These are phyloP conservation scores for Lipomyces spencermartinsiae DNA, from an alignment of 805 yeast species.

Conservation along the genomic window DNA sequence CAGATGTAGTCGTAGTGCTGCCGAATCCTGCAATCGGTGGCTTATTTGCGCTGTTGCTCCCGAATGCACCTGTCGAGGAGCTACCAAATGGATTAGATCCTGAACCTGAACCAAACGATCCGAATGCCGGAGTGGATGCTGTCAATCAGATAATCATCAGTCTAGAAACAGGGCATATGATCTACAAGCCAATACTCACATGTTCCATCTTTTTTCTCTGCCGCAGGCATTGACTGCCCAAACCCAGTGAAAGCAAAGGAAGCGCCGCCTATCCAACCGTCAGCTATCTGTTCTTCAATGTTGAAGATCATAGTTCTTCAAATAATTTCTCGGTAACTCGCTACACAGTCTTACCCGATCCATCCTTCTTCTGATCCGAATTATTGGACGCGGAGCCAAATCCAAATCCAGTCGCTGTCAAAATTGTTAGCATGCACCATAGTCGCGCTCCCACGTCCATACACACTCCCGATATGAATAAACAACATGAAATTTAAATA, in stretches of 20 bases:
- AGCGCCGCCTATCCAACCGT: background rate
- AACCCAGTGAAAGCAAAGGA: background rate
- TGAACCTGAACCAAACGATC: background rate
- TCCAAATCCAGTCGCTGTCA: background rate
- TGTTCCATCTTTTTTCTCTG: conserved; percentile 3
- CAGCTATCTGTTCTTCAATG: background rate
- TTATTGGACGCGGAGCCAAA: conserved; percentile 7
- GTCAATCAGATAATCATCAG: background rate
- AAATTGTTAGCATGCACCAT: background rate
- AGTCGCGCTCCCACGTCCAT: background rate
- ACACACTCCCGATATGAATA: background rate
- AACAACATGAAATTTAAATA: background rate
- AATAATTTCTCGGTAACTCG: background rate
- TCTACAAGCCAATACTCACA: background rate
- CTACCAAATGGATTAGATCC: conserved; percentile 10
- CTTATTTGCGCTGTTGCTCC: background rate
- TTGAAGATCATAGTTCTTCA: background rate
- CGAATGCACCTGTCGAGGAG: conserved; percentile 14
- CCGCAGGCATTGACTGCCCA: conserved; percentile 1
- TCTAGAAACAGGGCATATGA: background rate
- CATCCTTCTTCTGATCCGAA: conserved; percentile 22
- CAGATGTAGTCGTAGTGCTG: conserved; percentile 5
- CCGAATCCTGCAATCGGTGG: background rate
- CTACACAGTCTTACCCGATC: conserved; percentile 10
- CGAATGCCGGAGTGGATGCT: conserved; percentile 2